Evolutionary conservation across 208 protist species (phyloP), one percentile per base, ranked within the genome.

Genomic region (Naegleria fowleri): DNA sequence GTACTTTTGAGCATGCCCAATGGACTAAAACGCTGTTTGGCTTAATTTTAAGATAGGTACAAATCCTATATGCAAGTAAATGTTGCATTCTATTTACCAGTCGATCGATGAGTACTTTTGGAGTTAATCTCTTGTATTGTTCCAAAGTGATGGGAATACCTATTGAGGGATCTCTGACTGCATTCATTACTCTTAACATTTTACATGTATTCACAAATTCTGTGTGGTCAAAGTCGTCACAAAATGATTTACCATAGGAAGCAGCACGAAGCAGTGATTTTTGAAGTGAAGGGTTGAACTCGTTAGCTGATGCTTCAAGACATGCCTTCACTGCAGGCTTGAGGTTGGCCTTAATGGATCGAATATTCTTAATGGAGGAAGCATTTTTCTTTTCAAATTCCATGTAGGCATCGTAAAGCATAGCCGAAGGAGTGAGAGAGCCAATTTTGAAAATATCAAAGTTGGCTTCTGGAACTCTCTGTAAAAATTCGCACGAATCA

Each of bases 191-290:
- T 51, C 97, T 94, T 6, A 99, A 84, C 11, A 92, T 92, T 84
- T 94, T 91, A 86, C 94, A 93, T 88, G 95, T 97, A 41, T 92
- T 92, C 16, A 98, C 94, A 91, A 99, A 98, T 52, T 91, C 87
- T 39, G 95, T 90, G 0, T 96, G 93, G 79, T 97, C 94, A 92
- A 96, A 98, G 19, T 93, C 88, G 0, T 97, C 92, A 55, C 94
- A 94, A 93, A 98, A 98, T 79, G 95, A 97, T 92, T 97, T 98
- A 43, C 98, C 98, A 92, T 98, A 98, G 6, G 94, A 93, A 36
- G 98, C 97, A 9, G 98, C 97, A 33, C 39, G 36, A 33, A 90
- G 48, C 5, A 90, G 25, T 7, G 59, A 67, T 83, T 58, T 40
- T 51, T 91, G 90, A 39, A 79, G 11, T 3, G 15, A 41, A 11